Percentiles rank a stretch among this genome's conserved stretches.
Evolutionary conservation across 495 filamentous ascomycete species (phyloP).

Genomic region (Trypethelium eluteriae): DNA sequence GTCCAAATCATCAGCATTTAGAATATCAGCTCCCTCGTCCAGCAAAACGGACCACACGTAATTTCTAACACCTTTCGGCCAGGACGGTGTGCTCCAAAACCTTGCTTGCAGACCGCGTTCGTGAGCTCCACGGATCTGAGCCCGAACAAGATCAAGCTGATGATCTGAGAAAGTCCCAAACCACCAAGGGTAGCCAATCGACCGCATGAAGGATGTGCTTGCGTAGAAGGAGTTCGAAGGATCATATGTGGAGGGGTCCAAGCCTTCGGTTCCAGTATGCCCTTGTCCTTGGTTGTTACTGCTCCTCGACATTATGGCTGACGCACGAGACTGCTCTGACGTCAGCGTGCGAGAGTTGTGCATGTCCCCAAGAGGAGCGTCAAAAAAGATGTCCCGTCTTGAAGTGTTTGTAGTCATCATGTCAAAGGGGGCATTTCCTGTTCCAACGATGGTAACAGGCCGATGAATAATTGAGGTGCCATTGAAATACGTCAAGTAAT

Average conservation of each 20-base stretch:
- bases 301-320: neutral
- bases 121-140: constrained; percentile 63
- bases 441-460: constrained; percentile 70
- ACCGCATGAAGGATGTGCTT: constrained; percentile 41
- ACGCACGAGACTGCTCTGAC: constrained; percentile 27
- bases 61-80: constrained; percentile 68
- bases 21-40: constrained; percentile 59
- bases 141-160: constrained; percentile 55
- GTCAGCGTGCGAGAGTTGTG: neutral
- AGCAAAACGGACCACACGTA: constrained; percentile 66
- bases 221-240: constrained; percentile 49
- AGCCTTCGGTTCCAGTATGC: constrained; percentile 16
- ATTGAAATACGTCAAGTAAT: constrained; percentile 45
- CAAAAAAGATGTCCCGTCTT: constrained; percentile 59
- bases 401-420: constrained; percentile 36
- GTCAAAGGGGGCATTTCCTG: constrained; percentile 69
- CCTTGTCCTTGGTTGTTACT: constrained; percentile 18
- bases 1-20: constrained; percentile 73
- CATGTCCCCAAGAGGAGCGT: constrained; percentile 44
- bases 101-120: constrained; percentile 60
- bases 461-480: constrained; percentile 41
- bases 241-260: constrained; percentile 9
- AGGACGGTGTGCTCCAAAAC: constrained; percentile 73
- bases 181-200: constrained; percentile 44
- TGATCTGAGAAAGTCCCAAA: constrained; percentile 33